Percentiles rank a stretch among this genome's conserved stretches.
These are phyloP conservation scores for Grosmannia clavigera DNA, from an alignment of 2,329 filamentous ascomycete species.

Conservation along the genomic window DNA sequence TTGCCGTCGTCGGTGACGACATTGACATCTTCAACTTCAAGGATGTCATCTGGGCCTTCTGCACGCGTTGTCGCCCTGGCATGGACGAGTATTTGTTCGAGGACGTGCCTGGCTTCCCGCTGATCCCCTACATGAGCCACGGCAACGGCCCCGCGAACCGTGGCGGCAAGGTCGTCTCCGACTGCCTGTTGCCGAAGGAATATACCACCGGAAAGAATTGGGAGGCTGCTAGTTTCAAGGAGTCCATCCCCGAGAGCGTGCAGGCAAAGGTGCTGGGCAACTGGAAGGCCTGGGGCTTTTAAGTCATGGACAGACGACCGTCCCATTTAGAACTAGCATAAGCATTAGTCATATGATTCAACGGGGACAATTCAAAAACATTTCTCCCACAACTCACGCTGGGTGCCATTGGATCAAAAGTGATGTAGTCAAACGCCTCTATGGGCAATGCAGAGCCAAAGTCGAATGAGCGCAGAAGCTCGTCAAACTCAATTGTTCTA, in stretches of 20 bases:
- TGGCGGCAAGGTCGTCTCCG: constrained; percentile 34
- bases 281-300: constrained; percentile 15
- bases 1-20: constrained; percentile 35
- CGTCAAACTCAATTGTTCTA: not conserved
- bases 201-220: constrained; percentile 25
- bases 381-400: not conserved
- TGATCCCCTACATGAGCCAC: constrained; percentile 35
- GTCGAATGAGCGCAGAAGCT: not conserved
- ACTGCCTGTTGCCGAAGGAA: constrained; percentile 28
- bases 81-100: constrained; percentile 31
- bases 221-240: constrained; percentile 20
- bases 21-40: constrained; percentile 32
- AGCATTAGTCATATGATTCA: no score
- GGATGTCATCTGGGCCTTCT: constrained; percentile 36
- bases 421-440: not conserved
- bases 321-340: not conserved
- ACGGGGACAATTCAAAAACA: no score
- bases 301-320: not conserved
- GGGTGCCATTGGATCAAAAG: not conserved
- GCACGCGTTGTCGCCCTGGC: constrained; percentile 31
- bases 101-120: constrained; percentile 28
- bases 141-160: constrained; percentile 18
- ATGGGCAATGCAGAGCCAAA: not conserved
- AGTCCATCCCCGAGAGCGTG: constrained; percentile 25
- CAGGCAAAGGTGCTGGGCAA: constrained; percentile 24